phyloP scores from a whole-genome alignment of 1,284 basidiomycete genomes.

The Apiotrichum laibachii region DNA sequence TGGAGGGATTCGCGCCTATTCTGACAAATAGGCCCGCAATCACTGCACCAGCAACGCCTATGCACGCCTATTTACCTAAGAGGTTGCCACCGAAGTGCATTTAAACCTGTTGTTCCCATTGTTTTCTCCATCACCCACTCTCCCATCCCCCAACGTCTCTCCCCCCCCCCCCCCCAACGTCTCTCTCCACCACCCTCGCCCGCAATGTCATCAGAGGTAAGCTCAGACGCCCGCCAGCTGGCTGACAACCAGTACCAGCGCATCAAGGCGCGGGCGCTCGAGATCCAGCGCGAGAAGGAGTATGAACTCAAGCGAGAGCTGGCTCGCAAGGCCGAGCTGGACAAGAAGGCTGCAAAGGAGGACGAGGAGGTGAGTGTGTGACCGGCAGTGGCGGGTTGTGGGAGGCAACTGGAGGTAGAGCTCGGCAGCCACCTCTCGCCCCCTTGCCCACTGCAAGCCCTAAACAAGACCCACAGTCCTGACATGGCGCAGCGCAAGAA shows the following conservation, averaged over 20 bases:
- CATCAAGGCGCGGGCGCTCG: constrained; percentile 36
- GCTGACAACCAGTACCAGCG: constrained; percentile 36
- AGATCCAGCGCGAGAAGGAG: constrained; percentile 43
- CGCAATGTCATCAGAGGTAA: constrained; percentile 24
- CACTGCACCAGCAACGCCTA: no score
- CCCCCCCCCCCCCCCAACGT: neutral
- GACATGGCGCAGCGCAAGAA: constrained; percentile 26
- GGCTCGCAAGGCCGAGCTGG: constrained; percentile 35
- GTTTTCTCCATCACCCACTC: neutral
- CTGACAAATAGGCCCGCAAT: no score
- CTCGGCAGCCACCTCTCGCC: no score
- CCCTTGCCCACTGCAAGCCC: no score
- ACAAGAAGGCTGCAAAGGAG: constrained; percentile 37
- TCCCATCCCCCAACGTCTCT: neutral
- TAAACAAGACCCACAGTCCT: no score
- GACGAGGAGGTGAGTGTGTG: constrained; percentile 41
- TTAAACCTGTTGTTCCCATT: neutral
- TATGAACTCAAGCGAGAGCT: constrained; percentile 35
- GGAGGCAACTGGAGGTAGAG: neutral
- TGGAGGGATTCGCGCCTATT: no score
- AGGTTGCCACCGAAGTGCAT: no score
- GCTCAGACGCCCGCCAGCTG: accelerated
- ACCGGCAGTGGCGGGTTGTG: neutral
- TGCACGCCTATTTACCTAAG: no score
- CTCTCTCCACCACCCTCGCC: neutral